Evolutionary conservation across 2,329 filamentous ascomycete species (phyloP), one percentile per base, ranked within the genome.

Genomic region (Colletotrichum sidae): DNA sequence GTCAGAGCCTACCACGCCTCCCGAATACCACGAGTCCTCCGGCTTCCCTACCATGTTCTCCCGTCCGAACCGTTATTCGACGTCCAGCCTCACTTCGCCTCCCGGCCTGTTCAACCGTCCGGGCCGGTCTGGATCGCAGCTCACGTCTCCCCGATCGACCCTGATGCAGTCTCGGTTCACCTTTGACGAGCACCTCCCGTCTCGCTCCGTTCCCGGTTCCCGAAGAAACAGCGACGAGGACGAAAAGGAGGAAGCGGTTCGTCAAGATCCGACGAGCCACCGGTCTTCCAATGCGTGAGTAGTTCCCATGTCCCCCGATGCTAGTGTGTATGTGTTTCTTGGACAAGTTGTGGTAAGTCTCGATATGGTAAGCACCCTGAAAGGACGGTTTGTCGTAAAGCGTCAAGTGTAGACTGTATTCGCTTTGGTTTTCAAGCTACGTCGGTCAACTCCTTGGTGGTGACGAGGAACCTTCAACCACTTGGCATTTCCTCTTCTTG

Each of bases 1-100:
- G 75, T 97, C 93, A 71, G 95, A 98, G 80, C 96, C 96, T 13
- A 97, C 96, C 2, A 99, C 96, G 25, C 96, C 96, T 25, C 96
- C 96, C 38, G 96, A 98, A 77, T 95, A 96, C 77, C 90, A 90
- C 71, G 93, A 97, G 69, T 77, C 77, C 63, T 83, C 88, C 67
- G 90, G 90, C 47, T 95, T 97, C 73, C 89, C 92, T 60, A 89
- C 89, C 72, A 89, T 92, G 70, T 92, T 96, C 75, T 93, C 93
- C 60, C 89, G 93, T 46, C 92, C 93, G 47, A 94, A 94, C 76
- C 88, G 94, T 68, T 95, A 97, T 81, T 97, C 95, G 58, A 92
- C 92, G 67, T 94, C 94, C 42, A 96, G 92, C 80, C 84, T 97
- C 73, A 91, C 91, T 49, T 95, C 93, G 41, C 92, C 93, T 47